Conservation (phyloP, 2,329 filamentous ascomycete genomes). For the Fusarium pseudograminearum region DNA sequence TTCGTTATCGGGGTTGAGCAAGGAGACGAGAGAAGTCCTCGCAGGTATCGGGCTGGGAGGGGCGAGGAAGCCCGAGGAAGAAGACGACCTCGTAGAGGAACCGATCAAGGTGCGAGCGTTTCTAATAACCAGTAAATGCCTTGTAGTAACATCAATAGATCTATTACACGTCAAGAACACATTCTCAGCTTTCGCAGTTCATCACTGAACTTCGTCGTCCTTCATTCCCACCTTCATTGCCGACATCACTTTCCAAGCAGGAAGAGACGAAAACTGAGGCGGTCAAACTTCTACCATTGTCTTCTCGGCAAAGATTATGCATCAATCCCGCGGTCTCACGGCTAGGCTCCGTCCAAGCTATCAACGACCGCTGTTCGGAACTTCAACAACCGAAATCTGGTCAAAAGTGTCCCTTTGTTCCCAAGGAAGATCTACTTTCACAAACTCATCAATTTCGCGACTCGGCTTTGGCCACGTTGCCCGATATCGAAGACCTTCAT, state of each 20-base stretch:
- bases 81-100: slow-evolving; percentile 65
- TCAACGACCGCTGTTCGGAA: slow-evolving; percentile 94
- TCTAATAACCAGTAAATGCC: slow-evolving; percentile 2
- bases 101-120: slow-evolving; percentile 71
- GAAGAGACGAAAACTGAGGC: slow-evolving; percentile 50
- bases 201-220: slow-evolving; percentile 84
- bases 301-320: slow-evolving; percentile 87
- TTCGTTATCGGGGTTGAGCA: slow-evolving; percentile 71
- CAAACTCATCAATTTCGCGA: slow-evolving; percentile 86
- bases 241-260: slow-evolving; percentile 54
- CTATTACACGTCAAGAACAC: slow-evolving; percentile 92
- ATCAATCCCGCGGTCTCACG: slow-evolving; percentile 86
- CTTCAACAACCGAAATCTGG: slow-evolving; percentile 76
- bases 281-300: slow-evolving; percentile 84
- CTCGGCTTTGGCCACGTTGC: slow-evolving; percentile 82
- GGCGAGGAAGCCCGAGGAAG: slow-evolving; percentile 52
- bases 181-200: slow-evolving; percentile 92
- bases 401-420: slow-evolving; percentile 80
- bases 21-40: slow-evolving; percentile 80
- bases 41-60: slow-evolving; percentile 69
- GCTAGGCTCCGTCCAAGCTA: slow-evolving; percentile 78
- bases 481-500: slow-evolving; percentile 93
- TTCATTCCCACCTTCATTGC: slow-evolving; percentile 78
- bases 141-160: slow-evolving; percentile 65
- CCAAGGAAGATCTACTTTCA: slow-evolving; percentile 78